Evolutionary conservation across 345 rosid species (phyloP).

Genomic region (Citrus reticulata): DNA sequence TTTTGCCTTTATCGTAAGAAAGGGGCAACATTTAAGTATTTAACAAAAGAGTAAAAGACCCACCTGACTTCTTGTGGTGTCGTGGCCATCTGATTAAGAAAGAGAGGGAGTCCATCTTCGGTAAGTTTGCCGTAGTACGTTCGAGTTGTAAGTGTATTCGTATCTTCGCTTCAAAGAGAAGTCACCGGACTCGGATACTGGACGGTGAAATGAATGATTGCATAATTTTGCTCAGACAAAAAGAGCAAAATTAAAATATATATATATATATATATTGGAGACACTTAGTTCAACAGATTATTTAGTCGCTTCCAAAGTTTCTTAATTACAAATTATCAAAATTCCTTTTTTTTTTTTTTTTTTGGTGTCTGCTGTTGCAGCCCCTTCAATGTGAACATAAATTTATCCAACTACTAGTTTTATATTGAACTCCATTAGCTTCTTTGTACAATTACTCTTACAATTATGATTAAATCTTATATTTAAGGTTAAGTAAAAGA

Average conservation of each 20-base stretch:
- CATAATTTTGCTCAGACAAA: neutral
- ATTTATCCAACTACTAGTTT: neutral
- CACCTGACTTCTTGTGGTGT: neutral
- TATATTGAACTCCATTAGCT: neutral
- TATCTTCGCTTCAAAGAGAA: conserved; percentile 33
- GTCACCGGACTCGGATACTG: neutral
- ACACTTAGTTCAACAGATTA: neutral
- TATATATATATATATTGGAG: too few species aligned
- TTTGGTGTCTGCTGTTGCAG: too few species aligned
- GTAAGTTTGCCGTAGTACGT: neutral
- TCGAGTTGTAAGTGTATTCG: neutral
- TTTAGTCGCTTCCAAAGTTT: neutral
- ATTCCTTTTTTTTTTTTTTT: too few species aligned
- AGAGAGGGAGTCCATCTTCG: neutral
- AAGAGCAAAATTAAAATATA: too few species aligned
- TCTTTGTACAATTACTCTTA: neutral
- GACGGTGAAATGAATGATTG: conserved; percentile 13
- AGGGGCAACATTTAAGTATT: neutral
- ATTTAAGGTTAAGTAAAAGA: neutral
- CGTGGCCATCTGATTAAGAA: neutral
- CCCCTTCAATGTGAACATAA: neutral
- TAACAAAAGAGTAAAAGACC: neutral
- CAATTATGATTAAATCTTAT: neutral
- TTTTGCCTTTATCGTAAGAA: neutral
- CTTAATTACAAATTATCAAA: too few species aligned